Evolutionary conservation across 345 rosid genomes (phyloP), one percentile per base, ranked within the genome.

Genomic region (Trapa bicornis): DNA sequence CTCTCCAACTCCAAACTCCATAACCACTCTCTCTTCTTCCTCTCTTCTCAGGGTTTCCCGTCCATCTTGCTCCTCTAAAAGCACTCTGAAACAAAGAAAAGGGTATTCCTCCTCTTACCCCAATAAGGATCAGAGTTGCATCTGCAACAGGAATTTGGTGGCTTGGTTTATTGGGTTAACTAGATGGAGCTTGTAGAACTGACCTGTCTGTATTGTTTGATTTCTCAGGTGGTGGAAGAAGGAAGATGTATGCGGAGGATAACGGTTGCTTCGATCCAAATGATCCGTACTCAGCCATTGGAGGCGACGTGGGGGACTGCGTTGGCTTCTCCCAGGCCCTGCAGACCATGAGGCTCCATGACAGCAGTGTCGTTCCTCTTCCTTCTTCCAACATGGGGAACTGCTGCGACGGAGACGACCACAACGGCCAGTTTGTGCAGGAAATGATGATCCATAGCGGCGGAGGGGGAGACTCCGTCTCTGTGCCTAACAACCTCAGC

Each of bases 11-110:
- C 47, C 53, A n/a, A 37, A 63, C 66, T 33, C 67, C 50, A 57
- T 43, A 65, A n/a, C 67, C 48, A 39, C 67, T 65, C 67, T 64
- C 67, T 38, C 48, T 64, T 22, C 65, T 35, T 35, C 42, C 17
- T 3, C 33, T 15, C 17, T 63, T 64, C 50, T 64, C 14, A 15
- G 56, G 56, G 56, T 17, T 50, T 16, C 4, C 56, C 7, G 43
- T 50, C 56, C 56, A 3, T 3, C 17, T 14, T 11, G n/a, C 16
- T 17, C n/a, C n/a, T 50, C 56, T 3, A 50, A 12, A 47, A 17
- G 56, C 22, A 15, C 56, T 50, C 17, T 4, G 43, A 41, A 41
- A 41, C 29, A 12, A 11, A 6, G 52, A 13, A 29, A 15, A 17
- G 3, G 56, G n/a, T 50, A 15, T 15, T 50, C 7, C 14, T 38